Evolutionary conservation across 345 rosid genomes (phyloP), one percentile per base, ranked within the genome.

Genomic region (Hevea brasiliensis): DNA sequence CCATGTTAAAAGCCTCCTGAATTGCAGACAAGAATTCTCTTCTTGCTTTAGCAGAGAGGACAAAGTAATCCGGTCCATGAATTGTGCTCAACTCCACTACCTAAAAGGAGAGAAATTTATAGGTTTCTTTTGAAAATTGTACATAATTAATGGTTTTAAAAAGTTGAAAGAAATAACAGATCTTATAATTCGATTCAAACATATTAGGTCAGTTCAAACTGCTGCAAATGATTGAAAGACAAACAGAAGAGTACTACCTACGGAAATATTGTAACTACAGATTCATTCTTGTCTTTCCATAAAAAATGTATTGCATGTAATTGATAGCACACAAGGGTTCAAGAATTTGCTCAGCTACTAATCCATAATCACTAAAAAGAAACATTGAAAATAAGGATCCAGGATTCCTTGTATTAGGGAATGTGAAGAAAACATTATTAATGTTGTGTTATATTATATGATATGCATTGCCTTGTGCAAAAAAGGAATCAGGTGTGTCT

Each of bases 1-100:
- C 93, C 87, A 84, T 83, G 76, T 85, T 89, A 61, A 78, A 82
- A 81, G 89, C 88, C 80, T 90, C 90, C 72, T 94, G 92, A 80
- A 87, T 70, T 23, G 97, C 97, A 83, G 86, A 84, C 77, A 90
- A 77, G 65, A 90, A 71, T 67, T 85, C 90, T 72, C 83, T 82
- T 79, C 89, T 87, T 77, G 79, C 85, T 72, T 89, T 91, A 23
- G 87, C 75, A 35, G 93, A 84, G 48, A 84, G 87, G 71, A 83
- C 80, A 32, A 89, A 81, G 73, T 81, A 84, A 67, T 86, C 85
- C 51, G 92, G 85, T 84, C 98, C 97, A 68, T 88, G 88, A 71
- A 81, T 73, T 62, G 88, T 73, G 75, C 89, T 88, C 83, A 94
- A 84, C 62, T 92, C 89, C 77, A 83, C 92, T 24, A 89, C 87